Evolutionary conservation across 352 stramenopile genomes (phyloP).

Genomic region (Chrysophaeum taylorii): DNA sequence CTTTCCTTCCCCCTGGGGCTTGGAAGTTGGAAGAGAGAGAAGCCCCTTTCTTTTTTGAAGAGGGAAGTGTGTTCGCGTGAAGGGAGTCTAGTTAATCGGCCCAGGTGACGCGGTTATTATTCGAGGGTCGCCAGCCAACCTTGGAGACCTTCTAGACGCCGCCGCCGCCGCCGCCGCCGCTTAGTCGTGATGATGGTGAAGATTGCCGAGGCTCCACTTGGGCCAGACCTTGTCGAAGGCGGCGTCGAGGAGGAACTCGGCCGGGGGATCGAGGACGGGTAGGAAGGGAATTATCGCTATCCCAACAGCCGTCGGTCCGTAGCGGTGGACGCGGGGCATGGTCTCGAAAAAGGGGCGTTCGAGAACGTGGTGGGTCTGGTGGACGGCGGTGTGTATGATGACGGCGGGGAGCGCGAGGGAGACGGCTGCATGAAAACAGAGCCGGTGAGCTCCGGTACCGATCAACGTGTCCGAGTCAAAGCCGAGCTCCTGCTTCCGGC

Average conservation of each 20-base stretch:
- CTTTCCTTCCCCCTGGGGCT: no score
- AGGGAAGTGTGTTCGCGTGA: no score
- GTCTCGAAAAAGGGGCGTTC: background rate
- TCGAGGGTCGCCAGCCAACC: no score
- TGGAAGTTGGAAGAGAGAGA: no score
- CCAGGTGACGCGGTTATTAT: no score
- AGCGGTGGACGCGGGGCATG: constrained; percentile 5
- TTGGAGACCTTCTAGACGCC: no score
- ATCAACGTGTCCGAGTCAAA: background rate
- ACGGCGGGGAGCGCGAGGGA: constrained; percentile 21
- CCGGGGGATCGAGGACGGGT: constrained; percentile 20
- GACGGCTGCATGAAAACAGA: constrained; percentile 16
- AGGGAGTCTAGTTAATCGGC: no score
- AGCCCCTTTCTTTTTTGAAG: no score
- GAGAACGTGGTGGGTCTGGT: constrained; percentile 12
- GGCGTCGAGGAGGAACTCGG: constrained; percentile 15
- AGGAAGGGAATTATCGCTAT: constrained; percentile 21
- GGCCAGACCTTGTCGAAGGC: constrained; percentile 21
- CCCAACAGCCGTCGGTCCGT: constrained; percentile 16
- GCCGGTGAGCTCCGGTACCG: background rate
- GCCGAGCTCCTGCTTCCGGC: constrained; percentile 4
- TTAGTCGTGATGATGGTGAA: no score
- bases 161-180: no score
- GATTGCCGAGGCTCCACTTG: constrained; percentile 5
- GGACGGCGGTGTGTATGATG: constrained; percentile 22